Evolutionary conservation across 202 grass and related monocot species (phyloP).

Genomic region (Setaria viridis): DNA sequence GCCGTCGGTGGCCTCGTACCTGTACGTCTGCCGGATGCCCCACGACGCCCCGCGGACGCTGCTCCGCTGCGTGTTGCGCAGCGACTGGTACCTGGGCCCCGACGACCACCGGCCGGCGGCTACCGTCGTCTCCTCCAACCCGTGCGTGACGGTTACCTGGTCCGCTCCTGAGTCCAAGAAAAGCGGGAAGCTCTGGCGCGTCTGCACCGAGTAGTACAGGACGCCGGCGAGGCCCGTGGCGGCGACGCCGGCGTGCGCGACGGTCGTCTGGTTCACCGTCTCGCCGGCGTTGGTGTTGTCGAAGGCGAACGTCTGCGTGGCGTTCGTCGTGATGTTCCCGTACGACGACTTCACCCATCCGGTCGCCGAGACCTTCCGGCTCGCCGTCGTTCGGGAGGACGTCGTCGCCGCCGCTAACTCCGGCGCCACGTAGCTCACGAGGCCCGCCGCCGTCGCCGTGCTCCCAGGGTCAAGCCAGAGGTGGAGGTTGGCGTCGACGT

Average conservation of each 20-base stretch:
- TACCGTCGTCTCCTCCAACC: conserved; percentile 37
- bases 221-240: not conserved
- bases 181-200: not conserved
- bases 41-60: conserved; percentile 2
- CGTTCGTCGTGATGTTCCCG: conserved; percentile 5
- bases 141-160: not conserved
- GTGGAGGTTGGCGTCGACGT: conserved; percentile 78
- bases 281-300: not conserved
- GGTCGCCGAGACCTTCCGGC: not conserved
- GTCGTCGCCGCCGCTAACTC: not conserved
- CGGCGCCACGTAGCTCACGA: conserved; percentile 60
- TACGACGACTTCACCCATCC: conserved; percentile 9
- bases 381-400: not conserved
- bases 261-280: conserved; percentile 35
- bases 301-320: not conserved
- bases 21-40: conserved; percentile 46
- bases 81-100: not conserved
- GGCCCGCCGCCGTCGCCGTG: conserved; percentile 35
- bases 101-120: conserved; percentile 29
- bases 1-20: conserved; percentile 49
- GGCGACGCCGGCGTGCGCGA: not conserved
- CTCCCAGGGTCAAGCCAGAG: conserved; percentile 71
- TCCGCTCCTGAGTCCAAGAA: not conserved
- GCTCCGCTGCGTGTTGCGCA: conserved; percentile 43
- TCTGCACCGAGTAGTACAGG: not conserved